Evolutionary conservation across 495 filamentous ascomycete genomes (phyloP), one percentile per base, ranked within the genome.

Genomic region (Staphylotrichum longicolle): DNA sequence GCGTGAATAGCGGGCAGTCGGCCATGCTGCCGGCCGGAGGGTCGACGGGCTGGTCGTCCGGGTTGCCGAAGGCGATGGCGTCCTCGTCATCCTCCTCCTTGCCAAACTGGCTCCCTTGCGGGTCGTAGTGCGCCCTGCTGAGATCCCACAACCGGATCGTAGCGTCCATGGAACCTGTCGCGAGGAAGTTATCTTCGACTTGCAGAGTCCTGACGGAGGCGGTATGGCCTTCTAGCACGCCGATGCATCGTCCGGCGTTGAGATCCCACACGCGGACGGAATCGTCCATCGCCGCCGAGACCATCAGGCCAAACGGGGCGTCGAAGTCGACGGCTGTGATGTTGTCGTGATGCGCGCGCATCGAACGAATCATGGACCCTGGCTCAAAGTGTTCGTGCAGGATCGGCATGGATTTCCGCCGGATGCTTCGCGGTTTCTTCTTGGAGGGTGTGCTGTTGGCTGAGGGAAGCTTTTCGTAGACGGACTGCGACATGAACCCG

Each of bases 221-320:
- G 41, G 95, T 90, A 68, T 99, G 94, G 14, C 94, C 94, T 70
- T 98, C 94, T 34, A 99, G 79, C 47, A 91, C 69, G 12, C 94
- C 94, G 37, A 93, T 88, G 74, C 95, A 98, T 20, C 93, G 85
- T 34, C 95, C 94, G 7, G 88, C 86, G 69, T 91, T 96, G 60
- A 99, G 80, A 74, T 99, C 95, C 93, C 93, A 99, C 37, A 98
- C 94, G 54, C 90, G 83, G n/a, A 99, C 91, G 3, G 91, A 92
- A 75, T 99, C 94, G 69, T 99, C 95, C 68, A 97, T 77, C 3
- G 94, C 91, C 3, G 95, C 88, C n/a, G 91, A 93, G 14, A 98
- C 88, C 87, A 97, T 86, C 8, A 92, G 93, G 8, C 94, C 94
- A 67, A 98, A 98, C 0, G 94, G 94, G 34, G 87, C 90, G 72